These are phyloP conservation scores for Cladosporium sp. DNA, from an alignment of 2,329 filamentous ascomycete species.

Conservation along the genomic window DNA sequence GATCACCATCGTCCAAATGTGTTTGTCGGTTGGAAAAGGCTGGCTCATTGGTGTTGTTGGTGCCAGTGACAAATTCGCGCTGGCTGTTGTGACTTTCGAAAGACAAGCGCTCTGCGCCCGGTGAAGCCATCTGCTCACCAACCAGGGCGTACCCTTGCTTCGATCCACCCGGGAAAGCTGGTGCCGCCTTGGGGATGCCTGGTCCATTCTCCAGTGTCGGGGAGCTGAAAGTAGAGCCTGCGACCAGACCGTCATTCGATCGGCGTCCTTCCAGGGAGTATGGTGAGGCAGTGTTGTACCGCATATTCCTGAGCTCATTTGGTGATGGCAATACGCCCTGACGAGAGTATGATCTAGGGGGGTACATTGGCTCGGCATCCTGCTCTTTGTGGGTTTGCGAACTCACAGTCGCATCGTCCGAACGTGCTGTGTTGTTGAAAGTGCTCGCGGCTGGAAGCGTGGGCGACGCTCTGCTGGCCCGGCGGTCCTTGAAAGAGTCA, in stretches of 20 bases:
- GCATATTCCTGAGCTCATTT: conserved; percentile 15
- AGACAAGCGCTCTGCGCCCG: conserved; percentile 22
- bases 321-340: conserved; percentile 26
- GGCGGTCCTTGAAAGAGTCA: conserved; percentile 14
- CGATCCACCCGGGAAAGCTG: conserved; percentile 25
- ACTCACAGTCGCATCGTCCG: neutral
- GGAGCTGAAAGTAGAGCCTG: conserved; percentile 26
- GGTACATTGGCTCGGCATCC: conserved; percentile 31
- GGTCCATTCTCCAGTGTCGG: conserved; percentile 23
- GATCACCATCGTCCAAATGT: conserved; percentile 26
- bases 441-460: neutral
- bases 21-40: conserved; percentile 22
- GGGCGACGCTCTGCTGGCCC: conserved; percentile 5
- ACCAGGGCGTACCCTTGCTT: conserved; percentile 29
- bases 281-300: conserved; percentile 26
- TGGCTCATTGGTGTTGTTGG: conserved; percentile 19
- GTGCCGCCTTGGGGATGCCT: conserved; percentile 18
- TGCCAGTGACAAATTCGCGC: conserved; percentile 18
- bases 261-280: conserved; percentile 29
- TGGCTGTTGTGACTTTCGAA: conserved; percentile 12
- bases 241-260: conserved; percentile 29
- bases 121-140: conserved; percentile 26
- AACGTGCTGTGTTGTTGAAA: conserved; percentile 21
- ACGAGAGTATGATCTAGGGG: conserved; percentile 30
- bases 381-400: conserved; percentile 18